phyloP scores from a whole-genome alignment of 1,139 yeast species.

The Saccharomycopsis hybrid region DNA sequence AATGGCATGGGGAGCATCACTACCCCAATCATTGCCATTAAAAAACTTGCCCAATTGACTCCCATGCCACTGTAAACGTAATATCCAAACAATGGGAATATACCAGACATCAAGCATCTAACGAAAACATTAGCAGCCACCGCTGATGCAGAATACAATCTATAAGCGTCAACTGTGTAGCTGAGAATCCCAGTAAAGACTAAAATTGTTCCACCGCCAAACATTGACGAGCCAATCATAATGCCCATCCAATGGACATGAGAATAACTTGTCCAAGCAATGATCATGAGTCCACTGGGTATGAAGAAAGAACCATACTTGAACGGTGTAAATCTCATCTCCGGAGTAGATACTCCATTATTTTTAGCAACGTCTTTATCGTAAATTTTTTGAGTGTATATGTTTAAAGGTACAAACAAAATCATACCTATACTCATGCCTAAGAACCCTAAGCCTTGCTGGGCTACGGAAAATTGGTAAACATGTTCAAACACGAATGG shows the following conservation, averaged over 20 bases:
- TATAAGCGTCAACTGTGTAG: slow-evolving; percentile 82
- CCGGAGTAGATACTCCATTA: slow-evolving; percentile 68
- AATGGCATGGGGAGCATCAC: slow-evolving; percentile 83
- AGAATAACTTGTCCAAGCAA: slow-evolving; percentile 80
- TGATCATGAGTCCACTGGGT: slow-evolving; percentile 75
- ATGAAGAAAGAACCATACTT: slow-evolving; percentile 88
- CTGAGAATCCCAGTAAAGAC: slow-evolving; percentile 81
- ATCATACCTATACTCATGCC: slow-evolving; percentile 86
- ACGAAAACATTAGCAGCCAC: slow-evolving; percentile 84
- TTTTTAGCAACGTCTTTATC: slow-evolving; percentile 52
- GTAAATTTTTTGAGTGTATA: slow-evolving; percentile 30
- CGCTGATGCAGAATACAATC: slow-evolving; percentile 80
- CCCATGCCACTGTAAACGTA: slow-evolving; percentile 75
- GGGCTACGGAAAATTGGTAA: slow-evolving; percentile 60
- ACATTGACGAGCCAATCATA: slow-evolving; percentile 79
- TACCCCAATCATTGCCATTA: slow-evolving; percentile 74
- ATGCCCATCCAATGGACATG: slow-evolving; percentile 91
- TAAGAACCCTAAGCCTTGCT: slow-evolving; percentile 74
- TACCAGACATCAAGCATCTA: slow-evolving; percentile 84
- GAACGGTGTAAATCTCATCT: slow-evolving; percentile 80
- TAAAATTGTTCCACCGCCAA: slow-evolving; percentile 87
- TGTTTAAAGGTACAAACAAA: slow-evolving; percentile 48
- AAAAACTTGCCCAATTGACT: slow-evolving; percentile 75
- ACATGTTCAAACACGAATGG: slow-evolving; percentile 65
- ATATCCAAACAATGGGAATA: slow-evolving; percentile 72